Base-by-base conservation (phyloP, 1,284 basidiomycete genomes). In the Fomitopsis schrenkii region DNA sequence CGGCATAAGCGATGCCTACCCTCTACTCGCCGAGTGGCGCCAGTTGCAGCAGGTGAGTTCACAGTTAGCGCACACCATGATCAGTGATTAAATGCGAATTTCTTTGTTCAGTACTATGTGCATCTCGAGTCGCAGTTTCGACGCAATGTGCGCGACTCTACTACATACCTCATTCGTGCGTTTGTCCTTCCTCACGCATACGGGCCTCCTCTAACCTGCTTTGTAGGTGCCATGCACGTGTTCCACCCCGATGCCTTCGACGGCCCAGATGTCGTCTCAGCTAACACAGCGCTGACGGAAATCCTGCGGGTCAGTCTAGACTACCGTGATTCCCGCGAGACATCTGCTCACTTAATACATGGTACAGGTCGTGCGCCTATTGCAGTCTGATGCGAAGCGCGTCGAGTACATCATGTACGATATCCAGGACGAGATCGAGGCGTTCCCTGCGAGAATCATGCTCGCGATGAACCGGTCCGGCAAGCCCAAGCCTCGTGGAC, bases 361-460 rank as follows among this genome's bases (percentile, higher is more conserved):
- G 14, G 5, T 30, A 6, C 40, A 44, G 55, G 30, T 30, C 86
- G 80, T 30, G 82, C 52, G 22, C 19, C 8, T 36, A 12, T 14
- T 54, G 35, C 35, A 54, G 52, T 35, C 35, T n/a, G 52, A 54
- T 8, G 52, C 52, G 9, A 54, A 54, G n/a, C 52, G 52, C n/a
- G 36, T 54, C 36, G 76, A 26, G 87, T 88, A 33, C 88, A 88
- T 66, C 91, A 90, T 59, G 91, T 91, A 64, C 87, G 90, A 59
- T 79, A 80, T 26, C 80, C 76, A 10, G 89, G 89, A 40, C 86
- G 79, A 17, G 79, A 66, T 33, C 89, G 88, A 30, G 90, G 76
- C 50, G 17, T 59, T 55, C 33, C 53, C 58, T 12, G 40, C 58
- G 14, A 55, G 40, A 33, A 40, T 55, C 58, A 30, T 35, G n/a